Base-by-base conservation (phyloP, 2,329 filamentous ascomycete genomes). In the Clathrospora elynae region DNA sequence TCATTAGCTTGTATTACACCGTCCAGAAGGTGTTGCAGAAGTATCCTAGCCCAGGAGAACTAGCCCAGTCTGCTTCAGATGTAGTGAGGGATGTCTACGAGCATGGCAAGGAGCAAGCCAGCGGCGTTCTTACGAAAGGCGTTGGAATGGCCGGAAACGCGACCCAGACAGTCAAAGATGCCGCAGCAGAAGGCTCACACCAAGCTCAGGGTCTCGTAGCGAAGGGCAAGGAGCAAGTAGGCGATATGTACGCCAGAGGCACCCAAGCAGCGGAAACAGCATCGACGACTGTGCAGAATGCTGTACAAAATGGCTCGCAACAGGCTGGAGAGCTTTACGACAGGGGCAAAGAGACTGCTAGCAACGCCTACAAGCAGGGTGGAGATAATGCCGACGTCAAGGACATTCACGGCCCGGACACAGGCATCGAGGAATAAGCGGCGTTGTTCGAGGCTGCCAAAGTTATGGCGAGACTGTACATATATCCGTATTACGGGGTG, bases 1-100 rank as follows among this genome's bases (percentile, higher is more conserved):
- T 95, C 42, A 80, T 95, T 46, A 81, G 82, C 51, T 59, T 85
- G 4, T 95, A 92, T 70, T 87, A 88, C 54, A 61, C 84, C 5
- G 62, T 86, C 2, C 70, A 87, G n/a, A 72, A 72, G 43, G 49
- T 68, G n/a, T 65, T 73, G 46, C 65, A 70, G 53, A 59, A 66
- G 38, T 76, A 66, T 31, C 68, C 70, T 2, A 59, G 72, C 53
- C 67, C 71, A 10, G 66, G 65, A 11, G 71, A 76, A 46, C 38
- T 76, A 23, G 60, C 63, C 23, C 53, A 61, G 35, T 56, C 55
- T 45, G 66, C 66, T 3, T 51, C 59, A 6, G 59, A 63, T 5
- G 44, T 59, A 33, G 66, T 59, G 6, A 60, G 65, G 30, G 55
- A 62, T 6, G 60, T 61, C 3, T 67, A 62, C 22, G 56, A 63